Base-by-base conservation (phyloP, 176 grass and related monocot genomes). In the Elymus sibiricus region DNA sequence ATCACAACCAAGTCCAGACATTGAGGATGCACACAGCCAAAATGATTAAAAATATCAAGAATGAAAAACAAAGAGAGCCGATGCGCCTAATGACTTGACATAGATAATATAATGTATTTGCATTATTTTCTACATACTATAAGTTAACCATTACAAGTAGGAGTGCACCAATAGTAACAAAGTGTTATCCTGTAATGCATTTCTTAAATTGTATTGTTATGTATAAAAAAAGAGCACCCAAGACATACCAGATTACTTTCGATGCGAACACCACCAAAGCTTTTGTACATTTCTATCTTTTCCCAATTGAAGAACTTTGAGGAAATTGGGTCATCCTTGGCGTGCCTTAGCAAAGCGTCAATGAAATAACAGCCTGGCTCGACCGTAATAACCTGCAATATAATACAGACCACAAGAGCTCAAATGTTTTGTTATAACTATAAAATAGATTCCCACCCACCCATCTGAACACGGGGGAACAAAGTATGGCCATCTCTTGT, bases 351-450 rank as follows among this genome's bases (percentile, higher is more conserved):
- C 67, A 98, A 74, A 71, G 89, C 86, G 31, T 95, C 93, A 51
- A 93, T 93, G 84, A 93, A 98, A 81, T 95, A 95, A 32, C 93
- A 95, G 49, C 95, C 95, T 73, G 95, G 95, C 46, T 98, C 93
- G 79, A 98, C 95, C 7, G 95, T 98, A 72, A 98, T 92, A 79
- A 95, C 95, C 96, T 98, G 85, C 46, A n/a, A n/a, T n/a, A n/a
- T n/a, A 89, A 84, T 69, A n/a, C 11, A 94, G 24, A 85, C 38
- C 62, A 93, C 32, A 76, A 5, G 77, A 69, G 82, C 49, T 75
- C 62, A 92, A 70, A 34, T 7, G 34, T 81, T 70, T 90, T 38
- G 6, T 77, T 82, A 55, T 83, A 21, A 9, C 43, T 79, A 62
- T 61, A 94, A 1, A 53, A 17, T 6, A 53, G 5, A 53, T 53